Conservation (phyloP, 2,329 filamentous ascomycete species). For the Sphaerostilbella broomeana region DNA sequence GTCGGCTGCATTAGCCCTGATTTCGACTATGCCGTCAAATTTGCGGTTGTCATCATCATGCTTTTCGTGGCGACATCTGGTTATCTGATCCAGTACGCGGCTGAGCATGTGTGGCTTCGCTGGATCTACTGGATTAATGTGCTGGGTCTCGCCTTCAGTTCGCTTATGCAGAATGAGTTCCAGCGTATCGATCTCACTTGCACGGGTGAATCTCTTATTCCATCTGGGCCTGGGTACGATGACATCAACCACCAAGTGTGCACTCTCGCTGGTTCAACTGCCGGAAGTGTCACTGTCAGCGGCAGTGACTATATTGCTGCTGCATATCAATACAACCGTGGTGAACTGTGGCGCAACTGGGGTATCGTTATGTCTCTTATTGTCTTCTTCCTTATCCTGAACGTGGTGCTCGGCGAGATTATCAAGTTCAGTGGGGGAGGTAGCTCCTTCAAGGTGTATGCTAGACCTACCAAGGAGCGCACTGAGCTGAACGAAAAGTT, state of each 20-base stretch:
- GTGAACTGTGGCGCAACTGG: constrained; percentile 75
- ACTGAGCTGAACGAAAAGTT: constrained; percentile 60
- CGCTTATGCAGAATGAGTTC: constrained; percentile 86
- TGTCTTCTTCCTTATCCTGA: constrained; percentile 65
- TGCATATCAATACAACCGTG: constrained; percentile 59
- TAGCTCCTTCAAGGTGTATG: constrained; percentile 72
- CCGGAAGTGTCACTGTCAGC: constrained; percentile 57
- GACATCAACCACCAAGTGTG: constrained; percentile 73
- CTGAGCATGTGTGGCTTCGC: constrained; percentile 66
- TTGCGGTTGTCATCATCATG: constrained; percentile 71
- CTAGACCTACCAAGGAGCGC: constrained; percentile 61
- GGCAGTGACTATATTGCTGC: constrained; percentile 63
- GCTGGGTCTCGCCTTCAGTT: constrained; percentile 66
- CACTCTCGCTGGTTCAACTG: constrained; percentile 64
- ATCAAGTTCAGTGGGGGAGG: constrained; percentile 74
- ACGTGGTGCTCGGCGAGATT: constrained; percentile 72
- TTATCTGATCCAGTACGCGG: constrained; percentile 75
- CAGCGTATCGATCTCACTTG: constrained; percentile 62
- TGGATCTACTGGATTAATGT: constrained; percentile 79
- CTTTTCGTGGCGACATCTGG: constrained; percentile 76
- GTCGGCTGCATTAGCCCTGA: constrained; percentile 69
- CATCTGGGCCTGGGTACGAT: constrained; percentile 61
- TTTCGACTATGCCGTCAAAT: constrained; percentile 81
- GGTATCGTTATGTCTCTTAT: constrained; percentile 75
- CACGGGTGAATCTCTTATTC: constrained; percentile 60